Evolutionary conservation across 495 filamentous ascomycete genomes (phyloP).

Genomic region (Aspergillus baeticus): DNA sequence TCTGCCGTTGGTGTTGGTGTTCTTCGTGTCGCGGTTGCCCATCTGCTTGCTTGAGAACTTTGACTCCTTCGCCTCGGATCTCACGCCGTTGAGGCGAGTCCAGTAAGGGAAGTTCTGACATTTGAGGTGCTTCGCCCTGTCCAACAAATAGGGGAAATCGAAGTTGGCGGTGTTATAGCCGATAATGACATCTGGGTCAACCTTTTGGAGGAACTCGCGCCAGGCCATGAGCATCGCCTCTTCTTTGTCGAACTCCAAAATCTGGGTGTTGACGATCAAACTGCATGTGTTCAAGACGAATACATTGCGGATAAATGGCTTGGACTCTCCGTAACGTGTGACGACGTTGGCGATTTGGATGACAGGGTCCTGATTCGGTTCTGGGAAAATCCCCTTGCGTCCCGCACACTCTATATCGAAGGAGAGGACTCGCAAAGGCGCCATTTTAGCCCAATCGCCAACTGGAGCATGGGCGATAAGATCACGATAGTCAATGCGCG

Average conservation of each 20-base stretch:
- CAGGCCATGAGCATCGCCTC: constrained; percentile 83
- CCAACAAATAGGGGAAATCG: constrained; percentile 95
- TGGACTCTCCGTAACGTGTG: constrained; percentile 90
- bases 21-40: constrained; percentile 91
- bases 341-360: constrained; percentile 99
- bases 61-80: constrained; percentile 66
- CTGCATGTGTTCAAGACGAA: constrained; percentile 91
- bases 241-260: constrained; percentile 78
- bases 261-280: constrained; percentile 90
- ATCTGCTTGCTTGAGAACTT: constrained; percentile 98
- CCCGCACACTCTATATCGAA: constrained; percentile 99
- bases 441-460: constrained; percentile 99
- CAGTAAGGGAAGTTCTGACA: constrained; percentile 75
- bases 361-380: constrained; percentile 85
- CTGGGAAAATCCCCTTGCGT: constrained; percentile 95
- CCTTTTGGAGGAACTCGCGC: constrained; percentile 85
- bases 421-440: constrained; percentile 84
- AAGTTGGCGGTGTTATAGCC: constrained; percentile 99
- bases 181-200: constrained; percentile 96
- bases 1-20: constrained; percentile 90
- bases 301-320: constrained; percentile 94
- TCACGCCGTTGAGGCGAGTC: constrained; percentile 67
- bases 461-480: constrained; percentile 85
- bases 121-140: constrained; percentile 83
- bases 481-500: constrained; percentile 73